Conservation (phyloP, 768 basidiomycete genomes). For the Trametes cingulata region DNA sequence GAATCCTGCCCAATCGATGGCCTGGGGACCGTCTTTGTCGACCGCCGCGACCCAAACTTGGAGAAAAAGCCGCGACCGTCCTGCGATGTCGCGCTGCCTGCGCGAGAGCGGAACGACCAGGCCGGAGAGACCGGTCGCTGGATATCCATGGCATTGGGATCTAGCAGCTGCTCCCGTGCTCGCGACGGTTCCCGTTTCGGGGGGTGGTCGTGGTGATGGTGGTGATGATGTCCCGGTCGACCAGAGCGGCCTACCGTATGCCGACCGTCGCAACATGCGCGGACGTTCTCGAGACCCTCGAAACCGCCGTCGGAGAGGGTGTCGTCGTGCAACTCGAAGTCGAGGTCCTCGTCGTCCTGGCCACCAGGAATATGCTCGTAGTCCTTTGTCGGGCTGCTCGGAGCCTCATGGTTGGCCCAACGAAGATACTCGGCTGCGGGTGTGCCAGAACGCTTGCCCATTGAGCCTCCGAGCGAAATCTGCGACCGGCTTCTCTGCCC, state of each 20-base stretch:
- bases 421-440: slow-evolving; percentile 90
- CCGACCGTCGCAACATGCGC: slow-evolving; percentile 86
- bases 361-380: slow-evolving; percentile 37
- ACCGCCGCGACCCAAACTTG: slow-evolving; percentile 74
- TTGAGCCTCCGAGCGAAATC: slow-evolving; percentile 68
- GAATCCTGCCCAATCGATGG: slow-evolving; percentile 20
- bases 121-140: slow-evolving; percentile 74
- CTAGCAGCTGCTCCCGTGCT: slow-evolving; percentile 51
- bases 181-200: slow-evolving; percentile 35
- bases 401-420: slow-evolving; percentile 73
- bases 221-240: slow-evolving; percentile 58
- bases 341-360: slow-evolving; percentile 63
- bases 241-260: slow-evolving; percentile 78
- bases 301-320: slow-evolving; percentile 74
- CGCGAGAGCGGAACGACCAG: slow-evolving; percentile 82
- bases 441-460: slow-evolving; percentile 86
- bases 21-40: slow-evolving; percentile 37
- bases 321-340: slow-evolving; percentile 83
- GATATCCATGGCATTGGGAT: slow-evolving; percentile 47
- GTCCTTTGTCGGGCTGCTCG: slow-evolving; percentile 73
- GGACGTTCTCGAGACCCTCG: slow-evolving; percentile 93
- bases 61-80: slow-evolving; percentile 69
- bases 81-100: slow-evolving; percentile 72
- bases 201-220: slow-evolving; percentile 44
- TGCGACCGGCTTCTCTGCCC: slow-evolving; percentile 80